Percentiles rank a stretch among this genome's conserved stretches.
These are phyloP conservation scores for Alternaria ethzedia DNA, from an alignment of 2,329 filamentous ascomycete species.

Conservation along the genomic window DNA sequence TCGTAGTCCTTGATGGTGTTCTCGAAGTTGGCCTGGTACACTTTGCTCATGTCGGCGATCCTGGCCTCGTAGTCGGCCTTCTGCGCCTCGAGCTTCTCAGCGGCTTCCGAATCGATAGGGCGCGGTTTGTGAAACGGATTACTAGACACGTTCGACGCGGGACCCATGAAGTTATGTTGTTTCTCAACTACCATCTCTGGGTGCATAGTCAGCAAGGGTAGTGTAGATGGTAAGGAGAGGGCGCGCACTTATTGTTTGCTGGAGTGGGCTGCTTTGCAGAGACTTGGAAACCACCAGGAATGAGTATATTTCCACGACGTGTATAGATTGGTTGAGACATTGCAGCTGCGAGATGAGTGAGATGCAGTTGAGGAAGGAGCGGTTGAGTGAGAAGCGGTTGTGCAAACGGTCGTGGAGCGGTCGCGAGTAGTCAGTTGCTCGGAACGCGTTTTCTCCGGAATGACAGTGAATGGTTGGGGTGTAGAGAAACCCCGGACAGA, in stretches of 20 bases:
- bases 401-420: neutral
- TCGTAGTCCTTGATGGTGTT: neutral
- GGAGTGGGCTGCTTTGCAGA: neutral
- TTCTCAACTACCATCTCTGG: neutral
- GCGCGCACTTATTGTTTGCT: neutral
- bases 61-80: neutral
- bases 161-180: rapidly evolving
- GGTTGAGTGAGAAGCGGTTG: neutral
- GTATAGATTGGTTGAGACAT: neutral
- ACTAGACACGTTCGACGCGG: too few species aligned
- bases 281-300: too few species aligned
- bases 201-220: neutral
- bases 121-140: neutral
- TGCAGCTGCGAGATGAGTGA: neutral
- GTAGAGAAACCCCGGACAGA: neutral
- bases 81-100: neutral
- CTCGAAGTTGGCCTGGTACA: neutral
- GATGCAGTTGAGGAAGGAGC: neutral
- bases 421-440: neutral
- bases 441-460: neutral
- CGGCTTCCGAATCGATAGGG: neutral
- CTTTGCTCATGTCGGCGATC: neutral
- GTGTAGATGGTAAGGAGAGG: neutral
- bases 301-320: neutral
- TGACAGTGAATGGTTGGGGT: neutral